Evolutionary conservation across 495 filamentous ascomycete species (phyloP), one percentile per base, ranked within the genome.

Genomic region (Aeminium ludgeri): DNA sequence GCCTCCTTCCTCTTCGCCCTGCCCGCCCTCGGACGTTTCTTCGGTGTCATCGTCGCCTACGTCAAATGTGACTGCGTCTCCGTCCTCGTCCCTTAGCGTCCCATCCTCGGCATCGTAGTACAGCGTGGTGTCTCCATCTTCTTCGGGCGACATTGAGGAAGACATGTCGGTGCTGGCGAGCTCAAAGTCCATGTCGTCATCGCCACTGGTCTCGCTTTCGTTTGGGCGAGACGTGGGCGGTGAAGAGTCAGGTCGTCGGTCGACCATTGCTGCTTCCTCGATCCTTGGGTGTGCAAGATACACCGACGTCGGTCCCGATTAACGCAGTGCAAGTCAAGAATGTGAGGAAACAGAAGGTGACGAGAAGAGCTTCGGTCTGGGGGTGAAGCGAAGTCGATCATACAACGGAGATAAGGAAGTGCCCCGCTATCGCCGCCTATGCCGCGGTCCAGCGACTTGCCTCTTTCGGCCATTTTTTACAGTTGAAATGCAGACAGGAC

Each of bases 111-210:
- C 48, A 51, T 51, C 48, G 40, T 43, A 51, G 25, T 51, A 51
- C 15, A 51, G n/a, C 15, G 43, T 44, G 13, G 36, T 43, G 19
- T 45, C 50, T n/a, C 56, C 55, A 40, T 45, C 45, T 39, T 64
- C 54, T 45, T 63, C 35, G 10, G 30, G 29, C 27, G 42, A 30
- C 2, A 46, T 28, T 1, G 43, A 39, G 4, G 23, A 27, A 18
- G 30, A 38, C 35, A 38, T 38, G 25, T 41, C 38, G 6, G n/a
- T 13, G 5, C 11, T 10, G 27, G 38, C 36, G 20, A 50, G 43
- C 39, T 58, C 61, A 52, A 45, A 63, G 47, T 60, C 69, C 64
- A 62, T 67, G 51, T 70, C 68, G 45, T 67, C 59, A 49, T 73
- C 65, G 27, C 65, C 64, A 13, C 67, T 65, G 10, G 63, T 50